Conservation (phyloP, 371 early-diverging fungal genomes). For the Mortierella sp. region DNA sequence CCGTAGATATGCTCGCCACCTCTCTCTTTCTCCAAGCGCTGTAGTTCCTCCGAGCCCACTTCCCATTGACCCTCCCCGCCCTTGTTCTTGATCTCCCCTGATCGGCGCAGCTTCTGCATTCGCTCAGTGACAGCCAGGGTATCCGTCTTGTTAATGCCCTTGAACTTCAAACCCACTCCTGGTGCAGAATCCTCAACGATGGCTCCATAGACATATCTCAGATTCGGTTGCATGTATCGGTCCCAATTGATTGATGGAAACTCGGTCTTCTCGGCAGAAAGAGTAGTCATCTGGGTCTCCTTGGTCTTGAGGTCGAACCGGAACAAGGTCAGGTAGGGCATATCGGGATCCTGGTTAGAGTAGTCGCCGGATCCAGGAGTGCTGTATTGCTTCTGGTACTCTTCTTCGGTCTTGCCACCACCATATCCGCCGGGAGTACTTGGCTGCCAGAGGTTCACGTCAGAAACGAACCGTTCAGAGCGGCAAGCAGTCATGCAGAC, state of each 20-base stretch:
- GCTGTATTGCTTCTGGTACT: constrained; percentile 10
- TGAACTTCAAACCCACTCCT: constrained; percentile 13
- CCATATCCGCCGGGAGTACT: constrained; percentile 11
- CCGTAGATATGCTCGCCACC: constrained; percentile 12
- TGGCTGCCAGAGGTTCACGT: constrained; percentile 29
- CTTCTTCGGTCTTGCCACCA: constrained; percentile 38
- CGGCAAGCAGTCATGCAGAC: constrained; percentile 42
- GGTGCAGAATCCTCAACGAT: constrained; percentile 7
- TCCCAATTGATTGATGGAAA: constrained; percentile 31
- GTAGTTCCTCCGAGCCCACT: constrained; percentile 25
- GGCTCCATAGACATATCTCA: constrained; percentile 29
- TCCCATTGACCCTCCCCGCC: constrained; percentile 34
- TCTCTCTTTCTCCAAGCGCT: constrained; percentile 9
- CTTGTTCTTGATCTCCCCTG: constrained; percentile 7
- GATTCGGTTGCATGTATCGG: constrained; percentile 27
- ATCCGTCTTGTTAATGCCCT: constrained; percentile 34
- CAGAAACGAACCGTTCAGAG: constrained; percentile 25
- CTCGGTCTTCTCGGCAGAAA: constrained; percentile 20
- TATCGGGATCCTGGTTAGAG: constrained; percentile 32
- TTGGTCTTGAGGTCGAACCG: constrained; percentile 45
- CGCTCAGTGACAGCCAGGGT: constrained; percentile 19
- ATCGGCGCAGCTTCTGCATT: constrained; percentile 4
- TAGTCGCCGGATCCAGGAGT: constrained; percentile 31
- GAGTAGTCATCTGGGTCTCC: constrained; percentile 28
- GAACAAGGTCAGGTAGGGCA: constrained; percentile 36